Conservation (phyloP, 805 yeast species). For the Kregervanrija pseudodelftensis region DNA sequence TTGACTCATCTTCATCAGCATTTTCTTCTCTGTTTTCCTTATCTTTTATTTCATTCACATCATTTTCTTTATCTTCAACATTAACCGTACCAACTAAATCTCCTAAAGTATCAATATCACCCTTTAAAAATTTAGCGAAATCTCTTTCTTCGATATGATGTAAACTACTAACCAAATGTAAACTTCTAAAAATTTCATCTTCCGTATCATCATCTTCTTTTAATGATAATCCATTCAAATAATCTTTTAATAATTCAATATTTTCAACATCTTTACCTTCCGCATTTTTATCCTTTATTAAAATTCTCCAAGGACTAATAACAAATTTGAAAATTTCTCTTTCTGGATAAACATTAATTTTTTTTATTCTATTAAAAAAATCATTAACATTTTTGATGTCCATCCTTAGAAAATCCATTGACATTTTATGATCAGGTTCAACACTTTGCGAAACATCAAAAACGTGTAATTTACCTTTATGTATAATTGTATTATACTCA, state of each 20-base stretch:
- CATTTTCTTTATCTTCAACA: constrained; percentile 22
- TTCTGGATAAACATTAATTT: constrained; percentile 75
- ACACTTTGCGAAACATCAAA: constrained; percentile 97
- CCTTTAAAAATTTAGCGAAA: constrained; percentile 68
- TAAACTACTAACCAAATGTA: constrained; percentile 71
- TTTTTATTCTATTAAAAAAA: constrained; percentile 65
- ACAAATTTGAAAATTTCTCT: constrained; percentile 74
- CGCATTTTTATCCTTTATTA: constrained; percentile 25
- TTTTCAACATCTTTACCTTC: constrained; percentile 29
- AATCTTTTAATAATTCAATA: constrained; percentile 32
- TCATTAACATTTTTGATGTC: constrained; percentile 94
- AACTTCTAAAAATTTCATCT: constrained; percentile 82
- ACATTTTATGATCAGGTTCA: constrained; percentile 97
- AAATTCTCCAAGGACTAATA: constrained; percentile 25
- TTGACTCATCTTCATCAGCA: constrained; percentile 11
- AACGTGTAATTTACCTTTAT: constrained; percentile 67
- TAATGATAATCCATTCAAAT: constrained; percentile 47
- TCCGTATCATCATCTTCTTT: constrained; percentile 53
- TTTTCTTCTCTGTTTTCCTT: constrained; percentile 28
- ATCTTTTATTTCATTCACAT: constrained; percentile 11
- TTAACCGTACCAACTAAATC: constrained; percentile 45
- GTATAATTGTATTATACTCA: constrained; percentile 89
- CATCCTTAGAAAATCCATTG: constrained; percentile 91
- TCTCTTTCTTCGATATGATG: constrained; percentile 88
- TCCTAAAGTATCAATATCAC: constrained; percentile 72